Percentiles rank a stretch among this genome's conserved stretches.
Conservation (phyloP, 1,139 yeast genomes). For the Barnettozyma hawaiiensis region DNA sequence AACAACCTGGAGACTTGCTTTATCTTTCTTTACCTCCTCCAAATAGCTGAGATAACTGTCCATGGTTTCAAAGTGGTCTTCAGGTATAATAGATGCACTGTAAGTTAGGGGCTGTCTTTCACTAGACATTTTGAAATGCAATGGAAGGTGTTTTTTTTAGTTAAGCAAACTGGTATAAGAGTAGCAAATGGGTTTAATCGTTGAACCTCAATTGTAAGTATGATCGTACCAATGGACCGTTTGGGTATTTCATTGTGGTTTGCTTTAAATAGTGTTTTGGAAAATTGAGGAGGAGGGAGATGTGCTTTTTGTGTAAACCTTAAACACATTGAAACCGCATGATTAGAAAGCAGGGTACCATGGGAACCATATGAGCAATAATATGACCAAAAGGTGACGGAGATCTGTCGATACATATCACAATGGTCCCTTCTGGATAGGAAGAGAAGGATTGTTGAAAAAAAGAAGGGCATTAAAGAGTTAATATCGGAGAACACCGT, state of each 20-base stretch:
- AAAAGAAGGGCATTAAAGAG: too few species aligned
- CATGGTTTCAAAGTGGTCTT: neutral
- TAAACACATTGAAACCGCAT: neutral
- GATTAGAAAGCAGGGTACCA: neutral
- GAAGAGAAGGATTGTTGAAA: too few species aligned
- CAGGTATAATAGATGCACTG: neutral
- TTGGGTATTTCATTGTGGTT: neutral
- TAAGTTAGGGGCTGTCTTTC: neutral
- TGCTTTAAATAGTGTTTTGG: neutral
- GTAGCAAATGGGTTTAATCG: neutral
- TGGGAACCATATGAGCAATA: neutral
- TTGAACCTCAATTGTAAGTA: neutral
- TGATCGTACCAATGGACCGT: neutral
- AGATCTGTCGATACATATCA: too few species aligned
- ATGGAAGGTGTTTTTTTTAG: neutral
- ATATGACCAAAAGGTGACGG: too few species aligned
- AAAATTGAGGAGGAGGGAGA: neutral
- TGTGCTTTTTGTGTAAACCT: neutral
- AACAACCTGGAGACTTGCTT: neutral
- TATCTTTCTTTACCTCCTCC: slow-evolving; percentile 6
- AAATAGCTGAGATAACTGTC: slow-evolving; percentile 4
- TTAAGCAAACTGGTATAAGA: neutral
- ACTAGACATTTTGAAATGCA: neutral
- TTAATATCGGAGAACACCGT: too few species aligned
- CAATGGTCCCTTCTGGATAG: too few species aligned